A percentile compares a stretch with the other conserved stretches of the same genome.
These are phyloP conservation scores for Pisolithus marmoratus DNA, from an alignment of 768 basidiomycete genomes.

Conservation along the genomic window DNA sequence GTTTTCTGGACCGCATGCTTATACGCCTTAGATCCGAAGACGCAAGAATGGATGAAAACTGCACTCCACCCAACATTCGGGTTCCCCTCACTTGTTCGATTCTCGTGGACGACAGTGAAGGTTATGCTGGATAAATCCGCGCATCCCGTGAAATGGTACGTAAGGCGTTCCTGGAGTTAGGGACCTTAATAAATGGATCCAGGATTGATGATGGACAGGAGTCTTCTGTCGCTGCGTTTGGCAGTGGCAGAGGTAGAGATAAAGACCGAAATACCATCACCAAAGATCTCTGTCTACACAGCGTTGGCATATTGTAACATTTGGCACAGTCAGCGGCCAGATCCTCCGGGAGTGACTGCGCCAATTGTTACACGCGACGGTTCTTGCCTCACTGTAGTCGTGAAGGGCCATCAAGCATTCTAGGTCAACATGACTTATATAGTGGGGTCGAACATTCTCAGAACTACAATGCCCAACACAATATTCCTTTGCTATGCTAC, in stretches of 20 bases:
- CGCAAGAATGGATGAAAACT: slow-evolving; percentile 76
- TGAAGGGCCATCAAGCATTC: too few species aligned
- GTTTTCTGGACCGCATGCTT: not conserved
- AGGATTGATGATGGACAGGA: slow-evolving; percentile 87
- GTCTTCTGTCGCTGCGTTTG: slow-evolving; percentile 70
- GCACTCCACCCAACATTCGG: slow-evolving; percentile 87
- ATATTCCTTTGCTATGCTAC: not conserved
- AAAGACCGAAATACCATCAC: slow-evolving; percentile 68
- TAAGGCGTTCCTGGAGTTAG: not conserved
- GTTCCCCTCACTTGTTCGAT: slow-evolving; percentile 83
- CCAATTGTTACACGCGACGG: too few species aligned
- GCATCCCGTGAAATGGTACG: slow-evolving; percentile 75
- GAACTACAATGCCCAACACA: too few species aligned
- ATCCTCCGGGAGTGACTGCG: too few species aligned
- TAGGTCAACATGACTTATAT: too few species aligned
- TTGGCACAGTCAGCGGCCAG: not conserved
- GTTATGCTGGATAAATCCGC: slow-evolving; percentile 75
- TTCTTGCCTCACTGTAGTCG: too few species aligned
- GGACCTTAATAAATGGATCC: slow-evolving; percentile 1
- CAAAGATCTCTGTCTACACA: slow-evolving; percentile 69
- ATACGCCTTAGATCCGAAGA: slow-evolving; percentile 70
- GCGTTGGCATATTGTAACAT: slow-evolving; percentile 55
- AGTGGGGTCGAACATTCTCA: too few species aligned
- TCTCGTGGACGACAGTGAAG: slow-evolving; percentile 95
- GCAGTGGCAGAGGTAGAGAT: slow-evolving; percentile 62